These are phyloP conservation scores for Staphylotrichum tortipilum DNA, from an alignment of 495 filamentous ascomycete genomes.

Conservation along the genomic window DNA sequence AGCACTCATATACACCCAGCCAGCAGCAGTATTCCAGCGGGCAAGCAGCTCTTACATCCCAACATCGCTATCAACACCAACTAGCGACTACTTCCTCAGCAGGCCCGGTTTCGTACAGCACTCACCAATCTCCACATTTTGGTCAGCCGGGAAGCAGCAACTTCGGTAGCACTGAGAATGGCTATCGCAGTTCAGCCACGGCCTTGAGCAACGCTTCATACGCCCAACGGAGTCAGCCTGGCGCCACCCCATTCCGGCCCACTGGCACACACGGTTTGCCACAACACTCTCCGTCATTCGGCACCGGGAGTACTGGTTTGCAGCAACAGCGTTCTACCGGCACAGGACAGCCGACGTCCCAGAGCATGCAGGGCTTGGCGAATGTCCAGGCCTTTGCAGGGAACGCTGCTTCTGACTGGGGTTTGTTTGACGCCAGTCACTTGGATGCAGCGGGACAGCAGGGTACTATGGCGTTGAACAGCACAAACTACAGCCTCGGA, in stretches of 20 bases:
- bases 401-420: constrained; percentile 23
- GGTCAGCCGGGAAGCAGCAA: constrained; percentile 29
- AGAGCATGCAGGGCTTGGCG: constrained; percentile 19
- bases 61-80: constrained; percentile 38
- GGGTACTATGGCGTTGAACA: constrained; percentile 13
- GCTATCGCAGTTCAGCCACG: constrained; percentile 30
- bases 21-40: no score
- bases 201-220: constrained; percentile 23
- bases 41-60: constrained; percentile 16
- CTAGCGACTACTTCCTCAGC: constrained; percentile 30
- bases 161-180: constrained; percentile 28
- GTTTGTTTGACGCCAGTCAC: constrained; percentile 30
- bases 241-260: constrained; percentile 26
- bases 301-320: constrained; percentile 5
- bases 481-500: constrained; percentile 14
- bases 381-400: constrained; percentile 17
- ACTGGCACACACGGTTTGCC: constrained; percentile 26
- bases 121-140: constrained; percentile 38
- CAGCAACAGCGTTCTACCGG: constrained; percentile 20
- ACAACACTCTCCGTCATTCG: constrained; percentile 32
- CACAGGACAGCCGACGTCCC: constrained; percentile 15
- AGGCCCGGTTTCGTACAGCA: constrained; percentile 28
- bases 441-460: constrained; percentile 30
- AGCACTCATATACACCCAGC: constrained; percentile 15
- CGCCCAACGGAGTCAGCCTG: constrained; percentile 31